These are phyloP conservation scores for Leccinum uliginosum DNA, from an alignment of 768 basidiomycete genomes.

Conservation along the genomic window DNA sequence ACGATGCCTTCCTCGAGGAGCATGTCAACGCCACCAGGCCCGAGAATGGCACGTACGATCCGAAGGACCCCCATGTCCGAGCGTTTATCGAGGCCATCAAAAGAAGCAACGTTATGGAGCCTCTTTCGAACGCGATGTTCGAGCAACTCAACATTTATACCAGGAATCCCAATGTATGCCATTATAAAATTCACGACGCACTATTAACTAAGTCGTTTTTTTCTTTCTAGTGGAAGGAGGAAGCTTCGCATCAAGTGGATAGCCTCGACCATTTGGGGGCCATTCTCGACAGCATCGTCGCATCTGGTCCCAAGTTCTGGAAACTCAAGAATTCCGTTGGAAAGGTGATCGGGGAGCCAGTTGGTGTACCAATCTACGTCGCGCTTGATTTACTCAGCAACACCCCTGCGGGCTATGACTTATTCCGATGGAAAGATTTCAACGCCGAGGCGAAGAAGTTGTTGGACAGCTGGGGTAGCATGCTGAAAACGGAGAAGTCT, in stretches of 20 bases:
- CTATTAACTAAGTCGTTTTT: neutral
- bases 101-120: neutral
- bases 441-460: neutral
- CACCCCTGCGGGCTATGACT: neutral
- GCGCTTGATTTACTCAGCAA: neutral
- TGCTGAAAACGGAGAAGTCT: neutral
- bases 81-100: neutral
- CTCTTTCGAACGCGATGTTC: neutral
- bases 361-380: neutral
- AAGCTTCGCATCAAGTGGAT: neutral
- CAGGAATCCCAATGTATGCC: neutral
- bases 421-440: neutral
- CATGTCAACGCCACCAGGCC: neutral
- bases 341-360: neutral
- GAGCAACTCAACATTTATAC: neutral
- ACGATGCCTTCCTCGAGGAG: neutral
- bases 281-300: neutral
- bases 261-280: neutral
- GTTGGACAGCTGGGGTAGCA: neutral
- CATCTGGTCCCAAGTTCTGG: neutral
- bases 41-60: accelerated
- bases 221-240: neutral
- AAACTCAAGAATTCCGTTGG: neutral
- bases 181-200: neutral
- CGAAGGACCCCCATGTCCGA: neutral